Percentiles rank a stretch among this genome's conserved stretches.
Evolutionary conservation across 2,329 filamentous ascomycete genomes (phyloP).

Genomic region (Huntiella moniliformis): DNA sequence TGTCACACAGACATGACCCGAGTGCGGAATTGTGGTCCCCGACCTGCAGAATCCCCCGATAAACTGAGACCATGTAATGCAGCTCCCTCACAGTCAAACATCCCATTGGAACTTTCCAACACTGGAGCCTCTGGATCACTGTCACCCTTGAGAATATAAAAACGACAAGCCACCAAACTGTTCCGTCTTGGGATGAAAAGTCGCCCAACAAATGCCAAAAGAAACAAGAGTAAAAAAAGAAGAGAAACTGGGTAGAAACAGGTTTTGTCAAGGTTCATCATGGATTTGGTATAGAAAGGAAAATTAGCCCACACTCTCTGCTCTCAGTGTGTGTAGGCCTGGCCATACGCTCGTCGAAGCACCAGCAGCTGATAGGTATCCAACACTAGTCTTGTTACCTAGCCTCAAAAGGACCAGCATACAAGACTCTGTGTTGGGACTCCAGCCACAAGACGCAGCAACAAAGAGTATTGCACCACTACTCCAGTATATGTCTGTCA

Average conservation of each 20-base stretch:
- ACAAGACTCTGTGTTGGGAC: not conserved
- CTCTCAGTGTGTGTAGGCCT: slow-evolving; percentile 1
- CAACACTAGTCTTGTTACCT: not conserved
- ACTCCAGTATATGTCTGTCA: slow-evolving; percentile 7
- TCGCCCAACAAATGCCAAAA: too few species aligned
- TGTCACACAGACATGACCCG: too few species aligned
- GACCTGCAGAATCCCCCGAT: too few species aligned
- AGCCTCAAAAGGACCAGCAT: not conserved
- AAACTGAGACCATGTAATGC: too few species aligned
- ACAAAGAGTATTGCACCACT: not conserved
- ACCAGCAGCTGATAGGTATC: not conserved
- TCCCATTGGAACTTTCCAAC: too few species aligned
- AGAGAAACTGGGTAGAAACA: not conserved
- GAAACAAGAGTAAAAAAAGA: not conserved
- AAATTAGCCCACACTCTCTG: slow-evolving; percentile 1
- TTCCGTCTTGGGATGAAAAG: not conserved
- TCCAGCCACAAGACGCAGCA: not conserved
- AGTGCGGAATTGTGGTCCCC: too few species aligned
- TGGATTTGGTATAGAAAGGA: slow-evolving; percentile 12
- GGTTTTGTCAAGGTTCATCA: slow-evolving; percentile 5
- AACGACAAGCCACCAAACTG: slow-evolving; percentile 1
- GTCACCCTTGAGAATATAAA: not conserved
- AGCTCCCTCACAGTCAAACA: too few species aligned
- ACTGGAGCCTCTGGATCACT: too few species aligned
- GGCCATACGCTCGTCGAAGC: too few species aligned